Base-by-base conservation (phyloP, 345 rosid species). In the Pistacia atlantica region DNA sequence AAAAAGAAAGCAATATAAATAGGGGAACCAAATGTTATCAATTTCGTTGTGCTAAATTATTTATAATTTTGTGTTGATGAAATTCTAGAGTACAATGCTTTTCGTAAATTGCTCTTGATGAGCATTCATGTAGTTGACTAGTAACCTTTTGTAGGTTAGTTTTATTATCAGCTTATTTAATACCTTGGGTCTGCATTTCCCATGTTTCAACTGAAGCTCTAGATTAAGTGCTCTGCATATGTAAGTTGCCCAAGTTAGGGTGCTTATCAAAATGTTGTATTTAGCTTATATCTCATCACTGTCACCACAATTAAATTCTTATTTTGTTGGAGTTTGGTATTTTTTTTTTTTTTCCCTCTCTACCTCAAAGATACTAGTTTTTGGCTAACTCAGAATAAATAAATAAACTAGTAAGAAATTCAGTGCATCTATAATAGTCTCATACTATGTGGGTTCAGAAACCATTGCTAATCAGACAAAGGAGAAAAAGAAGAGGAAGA, bases 271-370 rank as follows among this genome's bases (percentile, higher is more conserved):
- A 20, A 46, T 18, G 25, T 46, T 22, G 16, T 33, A 31, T 45
- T 38, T 11, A 46, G 16, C 20, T 4, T 25, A 20, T 14, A 22
- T 66, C 33, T 46, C 37, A 25, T 14, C 38, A 56, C 25, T 67
- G 58, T 48, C 38, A 49, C 11, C 1, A 33, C 1, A 25, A 31
- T 17, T 48, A 18, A 49, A 22, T 6, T 16, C 2, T 10, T 17
- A 64, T 49, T 46, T 48, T 22, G 56, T 49, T 49, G 38, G 71
- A 48, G 57, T 46, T 67, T 55, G 63, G 48, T 71, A 11, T 51
- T 12, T 56, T 56, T 5, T 35, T 5, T 35, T 25, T 25, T 9
- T 56, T 37, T 48, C 56, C 9, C 37, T n/a, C 2, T 11, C 55
- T 67, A 25, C 28, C 57, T 42, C 5, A 49, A 49, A 48, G 4